These are phyloP conservation scores for Picea glauca DNA, from an alignment of 75 land plant species.

Conservation along the genomic window DNA sequence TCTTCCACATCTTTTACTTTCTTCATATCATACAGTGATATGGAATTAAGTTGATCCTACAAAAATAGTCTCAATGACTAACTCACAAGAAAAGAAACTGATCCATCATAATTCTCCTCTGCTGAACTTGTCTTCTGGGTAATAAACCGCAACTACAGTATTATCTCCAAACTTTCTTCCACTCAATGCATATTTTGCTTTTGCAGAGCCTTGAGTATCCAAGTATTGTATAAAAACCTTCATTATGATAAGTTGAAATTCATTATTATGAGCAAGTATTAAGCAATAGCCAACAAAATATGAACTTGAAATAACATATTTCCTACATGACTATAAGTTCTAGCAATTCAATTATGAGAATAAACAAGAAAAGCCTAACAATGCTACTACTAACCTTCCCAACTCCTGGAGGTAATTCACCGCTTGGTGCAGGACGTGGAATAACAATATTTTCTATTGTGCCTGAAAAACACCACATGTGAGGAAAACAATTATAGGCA, in stretches of 20 bases:
- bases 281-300: background rate
- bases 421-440: slow-evolving; percentile 62
- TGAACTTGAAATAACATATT: background rate
- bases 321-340: background rate
- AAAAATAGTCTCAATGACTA: background rate
- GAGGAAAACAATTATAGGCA: background rate
- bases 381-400: slow-evolving; percentile 53
- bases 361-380: background rate
- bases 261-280: background rate
- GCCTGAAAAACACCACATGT: slow-evolving; percentile 30
- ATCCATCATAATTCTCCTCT: slow-evolving; percentile 29
- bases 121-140: slow-evolving; percentile 36
- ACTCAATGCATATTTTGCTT: slow-evolving; percentile 29
- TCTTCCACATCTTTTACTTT: background rate
- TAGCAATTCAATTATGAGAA: background rate
- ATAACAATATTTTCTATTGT: slow-evolving; percentile 51
- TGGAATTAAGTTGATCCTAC: background rate
- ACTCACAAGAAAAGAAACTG: background rate
- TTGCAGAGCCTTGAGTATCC: slow-evolving; percentile 22
- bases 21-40: background rate
- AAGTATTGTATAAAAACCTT: slow-evolving; percentile 40
- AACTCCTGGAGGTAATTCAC: slow-evolving; percentile 42
- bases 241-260: background rate
- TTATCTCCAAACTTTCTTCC: slow-evolving; percentile 37
- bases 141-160: slow-evolving; percentile 23